Conservation (phyloP, 176 grass and related monocot genomes). For the Thinopyrum elongatum region DNA sequence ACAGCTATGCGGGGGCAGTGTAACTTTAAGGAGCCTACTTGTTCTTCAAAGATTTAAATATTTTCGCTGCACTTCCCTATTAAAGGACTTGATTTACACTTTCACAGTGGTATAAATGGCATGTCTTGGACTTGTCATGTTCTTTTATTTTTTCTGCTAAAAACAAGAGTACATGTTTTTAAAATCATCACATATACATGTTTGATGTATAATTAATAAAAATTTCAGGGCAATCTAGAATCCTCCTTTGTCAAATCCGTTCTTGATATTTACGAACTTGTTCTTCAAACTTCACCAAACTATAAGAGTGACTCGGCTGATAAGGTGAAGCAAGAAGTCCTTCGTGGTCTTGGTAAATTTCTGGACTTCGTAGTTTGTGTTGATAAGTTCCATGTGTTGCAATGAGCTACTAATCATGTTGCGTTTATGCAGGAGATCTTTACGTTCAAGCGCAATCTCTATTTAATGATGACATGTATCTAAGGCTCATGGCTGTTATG, state of each 20-base stretch:
- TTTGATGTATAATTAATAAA: constrained; percentile 23
- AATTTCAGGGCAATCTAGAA: constrained; percentile 81
- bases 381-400: constrained; percentile 9
- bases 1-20: neutral
- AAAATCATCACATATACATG: constrained; percentile 1
- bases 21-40: neutral
- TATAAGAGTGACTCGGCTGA: constrained; percentile 76
- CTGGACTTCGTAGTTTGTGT: constrained; percentile 7
- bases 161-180: constrained; percentile 8
- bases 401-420: constrained; percentile 39
- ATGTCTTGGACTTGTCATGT: constrained; percentile 8
- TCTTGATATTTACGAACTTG: constrained; percentile 94
- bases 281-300: constrained; percentile 88
- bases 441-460: constrained; percentile 80
- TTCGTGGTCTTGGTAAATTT: constrained; percentile 91
- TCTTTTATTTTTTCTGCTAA: constrained; percentile 5
- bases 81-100: constrained; percentile 1
- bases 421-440: constrained; percentile 71
- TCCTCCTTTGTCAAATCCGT: constrained; percentile 81
- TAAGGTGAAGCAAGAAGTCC: constrained; percentile 98
- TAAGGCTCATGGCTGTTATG: constrained; percentile 74
- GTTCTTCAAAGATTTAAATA: neutral
- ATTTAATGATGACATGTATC: constrained; percentile 93
- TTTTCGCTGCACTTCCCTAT: neutral
- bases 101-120: constrained; percentile 12